Base-by-base conservation (phyloP, 352 stramenopile genomes). In the Phytopythium litorale region DNA sequence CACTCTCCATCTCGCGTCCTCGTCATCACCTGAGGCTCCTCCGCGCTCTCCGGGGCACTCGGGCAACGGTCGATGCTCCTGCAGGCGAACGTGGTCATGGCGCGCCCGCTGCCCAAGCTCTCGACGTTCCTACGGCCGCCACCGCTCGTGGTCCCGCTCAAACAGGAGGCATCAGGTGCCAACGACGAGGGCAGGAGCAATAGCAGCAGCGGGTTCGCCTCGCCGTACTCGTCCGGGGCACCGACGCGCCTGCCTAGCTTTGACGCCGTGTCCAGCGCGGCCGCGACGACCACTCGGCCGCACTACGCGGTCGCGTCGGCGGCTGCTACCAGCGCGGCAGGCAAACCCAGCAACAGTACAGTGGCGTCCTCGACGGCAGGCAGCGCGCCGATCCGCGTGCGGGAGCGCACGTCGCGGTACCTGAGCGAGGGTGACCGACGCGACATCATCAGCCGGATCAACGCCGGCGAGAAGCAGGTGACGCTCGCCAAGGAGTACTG, bases 381-480 rank as follows among this genome's bases (percentile, higher is more conserved):
- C 32, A 16, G 13, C 30, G 28, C 30, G 28, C 51, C 23, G 16
- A 25, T 49, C n/a, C 40, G 63, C 28, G 43, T 56, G 56, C 68
- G 74, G n/a, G 67, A 78, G 59, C 69, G 75, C 28, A 80, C 72
- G 57, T 81, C 75, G 25, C 64, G 75, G 43, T 80, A 83, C 52
- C 43, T 83, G 45, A 83, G 75, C 55, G 75, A 80, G 48, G 58
- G 56, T 3, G 72, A 83, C 49, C 75, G 75, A 0, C 72, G 71
- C 9, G 66, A 75, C 56, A 82, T 85, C 63, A 82, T 85, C 43
- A 66, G 59, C 15, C 71, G 76, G 21, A 79, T 85, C 45, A 66
- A 79, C 51, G 50, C 40, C 7, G 76, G 76, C 15, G 73, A 85
- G 65, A 81, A 81, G 62, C 76, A 84, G 40, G 73, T 79, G 25